Evolutionary conservation across 1,284 basidiomycete genomes (phyloP), one percentile per base, ranked within the genome.

Genomic region (Trichosporon ovoides): DNA sequence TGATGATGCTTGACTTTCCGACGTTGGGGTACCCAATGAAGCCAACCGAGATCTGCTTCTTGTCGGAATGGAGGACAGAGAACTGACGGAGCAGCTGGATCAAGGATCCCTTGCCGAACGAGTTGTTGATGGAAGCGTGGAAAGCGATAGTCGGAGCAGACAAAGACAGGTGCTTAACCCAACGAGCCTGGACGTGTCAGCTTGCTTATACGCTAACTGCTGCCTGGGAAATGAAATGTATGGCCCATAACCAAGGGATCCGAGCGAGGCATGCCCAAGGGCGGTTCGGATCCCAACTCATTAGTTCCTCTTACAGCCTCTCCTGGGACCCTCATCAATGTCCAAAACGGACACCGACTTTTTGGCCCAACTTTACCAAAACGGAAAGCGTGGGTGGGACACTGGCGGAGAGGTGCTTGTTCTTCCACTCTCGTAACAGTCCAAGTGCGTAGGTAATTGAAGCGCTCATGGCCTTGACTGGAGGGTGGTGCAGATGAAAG

Each of bases 21-120:
- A 97, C 93, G 76, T 99, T 98, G 5, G 96, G 95, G 78, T 99
- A 99, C 52, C 96, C 95, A 66, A 99, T 85, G 74, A 98, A 92
- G 11, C 95, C 95, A 63, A 99, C 92, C 34, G 91, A 95, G 72
- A 99, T 98, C 78, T 98, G 95, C 80, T 98, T 98, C 82, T 96
- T 97, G 82, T 98, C 96, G 13, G 92, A 91, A 79, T 98, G 95
- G 36, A 98, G 84, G 63, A 91, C 90, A 11, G 92, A 91, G 78
- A 98, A 99, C 75, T 98, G 95, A 34, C 96, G 87, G 43, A 99
- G 83, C 36, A 98, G 85, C 77, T 97, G 93, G 70, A 98, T 98
- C 61, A 99, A 85, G 33, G 94, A 92, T 33, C 95, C 96, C 79
- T 98, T 98, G 64, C 94, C 95, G 72, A 98, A 99, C 4, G 95